Conservation (phyloP, 108 stramenopile species). For the Cyclotella distinguenda region DNA sequence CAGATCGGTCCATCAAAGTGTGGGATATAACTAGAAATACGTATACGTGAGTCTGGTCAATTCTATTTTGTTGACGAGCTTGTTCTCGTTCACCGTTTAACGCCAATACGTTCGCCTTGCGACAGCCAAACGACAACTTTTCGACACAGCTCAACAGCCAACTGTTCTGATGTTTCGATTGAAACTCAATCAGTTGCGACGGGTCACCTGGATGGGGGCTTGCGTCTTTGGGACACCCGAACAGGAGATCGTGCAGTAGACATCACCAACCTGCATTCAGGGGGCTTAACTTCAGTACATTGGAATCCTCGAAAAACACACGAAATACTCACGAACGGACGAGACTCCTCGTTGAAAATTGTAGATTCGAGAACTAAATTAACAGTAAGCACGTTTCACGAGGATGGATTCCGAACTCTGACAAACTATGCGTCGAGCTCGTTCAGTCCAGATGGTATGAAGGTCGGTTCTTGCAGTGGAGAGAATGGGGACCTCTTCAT, state of each 20-base stretch:
- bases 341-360: slow-evolving; percentile 69
- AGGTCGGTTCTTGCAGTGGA: slow-evolving; percentile 63
- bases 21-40: slow-evolving; percentile 86
- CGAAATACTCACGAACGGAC: slow-evolving; percentile 75
- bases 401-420: slow-evolving; percentile 50
- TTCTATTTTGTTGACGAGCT: background rate
- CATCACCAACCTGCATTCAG: slow-evolving; percentile 60
- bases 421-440: slow-evolving; percentile 49
- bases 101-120: background rate
- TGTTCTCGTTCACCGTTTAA: background rate
- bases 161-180: slow-evolving; percentile 65
- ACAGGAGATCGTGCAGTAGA: slow-evolving; percentile 62
- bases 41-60: slow-evolving; percentile 33
- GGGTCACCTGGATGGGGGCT: slow-evolving; percentile 78
- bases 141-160: slow-evolving; percentile 70
- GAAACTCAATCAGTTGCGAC: slow-evolving; percentile 51
- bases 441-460: slow-evolving; percentile 74
- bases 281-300: slow-evolving; percentile 74
- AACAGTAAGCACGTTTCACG: slow-evolving; percentile 51
- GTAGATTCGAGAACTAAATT: slow-evolving; percentile 60
- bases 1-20: slow-evolving; percentile 77
- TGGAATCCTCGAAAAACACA: slow-evolving; percentile 61
- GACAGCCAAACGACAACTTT: slow-evolving; percentile 63
- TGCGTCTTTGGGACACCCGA: slow-evolving; percentile 75
- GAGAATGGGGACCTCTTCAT: slow-evolving; percentile 70